Base-by-base conservation (phyloP, 495 filamentous ascomycete species). In the Penicillium malachiteum region DNA sequence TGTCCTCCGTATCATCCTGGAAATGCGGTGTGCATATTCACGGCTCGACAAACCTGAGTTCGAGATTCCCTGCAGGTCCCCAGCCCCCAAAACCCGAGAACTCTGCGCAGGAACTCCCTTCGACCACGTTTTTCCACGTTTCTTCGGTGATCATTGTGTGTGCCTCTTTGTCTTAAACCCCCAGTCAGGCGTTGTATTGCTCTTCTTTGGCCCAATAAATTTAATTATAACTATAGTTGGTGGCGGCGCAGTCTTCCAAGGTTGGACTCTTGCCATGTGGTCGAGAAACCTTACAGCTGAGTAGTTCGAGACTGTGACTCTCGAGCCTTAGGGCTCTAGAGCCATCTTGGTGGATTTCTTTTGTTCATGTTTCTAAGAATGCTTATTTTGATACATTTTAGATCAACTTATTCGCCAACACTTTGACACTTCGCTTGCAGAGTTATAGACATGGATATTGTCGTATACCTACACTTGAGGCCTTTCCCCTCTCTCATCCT, bases 251-350 rank as follows among this genome's bases (percentile, higher is more conserved):
- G 16, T 26, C n/a, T n/a, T n/a, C n/a, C n/a, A n/a, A n/a, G n/a
- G n/a, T n/a, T n/a, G n/a, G n/a, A n/a, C n/a, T n/a, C n/a, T 7
- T 50, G 49, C 58, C 49, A 57, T 60, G 54, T 60, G 54, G 58
- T 52, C 13, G 14, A 46, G 53, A 39, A 49, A 45, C 12, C 45
- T 38, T 46, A 44, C 53, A 31, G 35, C 10, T 37, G 3, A 13
- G 35, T 9, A 17, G 17, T 35, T 12, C 46, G 13, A 14, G 2
- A 21, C 37, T 0, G n/a, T 13, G n/a, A 18, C 6, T 32, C 5
- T 26, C 43, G 31, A 13, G 10, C 8, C 43, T 12, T 46, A 14
- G 43, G 43, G 21, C 21, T 26, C 21, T 26, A 4, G 21, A 26
- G 4, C 21, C 1, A 3, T 0, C 11, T 32, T 12, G 43, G n/a